Conservation (phyloP, 257 asterid genomes). For the Pogostemon cablin region DNA sequence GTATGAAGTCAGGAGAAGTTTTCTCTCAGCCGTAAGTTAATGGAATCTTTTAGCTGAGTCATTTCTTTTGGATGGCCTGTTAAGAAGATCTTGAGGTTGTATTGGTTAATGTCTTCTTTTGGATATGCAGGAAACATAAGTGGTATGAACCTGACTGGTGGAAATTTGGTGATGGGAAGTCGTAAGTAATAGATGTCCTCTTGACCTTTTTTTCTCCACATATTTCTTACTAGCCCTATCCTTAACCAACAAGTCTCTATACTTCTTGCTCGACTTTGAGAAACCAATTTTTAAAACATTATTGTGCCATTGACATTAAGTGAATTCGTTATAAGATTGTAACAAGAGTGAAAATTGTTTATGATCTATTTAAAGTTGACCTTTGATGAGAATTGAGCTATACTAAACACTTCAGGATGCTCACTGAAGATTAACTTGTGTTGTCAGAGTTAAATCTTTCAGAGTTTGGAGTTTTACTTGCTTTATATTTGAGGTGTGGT, state of each 20-base stretch:
- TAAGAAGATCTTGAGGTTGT: slow-evolving; percentile 20
- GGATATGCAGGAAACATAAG: slow-evolving; percentile 61
- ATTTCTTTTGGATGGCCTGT: slow-evolving; percentile 25
- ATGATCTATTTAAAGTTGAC: neutral
- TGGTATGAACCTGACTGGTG: slow-evolving; percentile 99
- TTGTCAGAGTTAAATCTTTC: too few species aligned
- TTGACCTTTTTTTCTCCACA: slow-evolving; percentile 20
- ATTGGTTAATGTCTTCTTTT: slow-evolving; percentile 9
- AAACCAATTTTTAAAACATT: slow-evolving; percentile 15
- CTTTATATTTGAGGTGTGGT: too few species aligned
- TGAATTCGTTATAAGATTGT: neutral
- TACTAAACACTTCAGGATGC: neutral
- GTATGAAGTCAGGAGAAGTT: slow-evolving; percentile 97
- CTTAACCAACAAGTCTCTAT: too few species aligned
- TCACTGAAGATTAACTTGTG: neutral
- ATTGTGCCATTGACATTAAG: neutral
- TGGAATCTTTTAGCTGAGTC: slow-evolving; percentile 11
- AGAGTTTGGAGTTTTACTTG: too few species aligned
- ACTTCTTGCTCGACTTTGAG: slow-evolving; percentile 1
- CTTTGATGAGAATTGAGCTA: neutral
- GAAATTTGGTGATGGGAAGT: slow-evolving; percentile 95
- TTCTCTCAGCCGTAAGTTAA: slow-evolving; percentile 76
- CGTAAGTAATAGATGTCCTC: slow-evolving; percentile 54
- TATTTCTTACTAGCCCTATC: neutral
- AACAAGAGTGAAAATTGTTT: neutral